Evolutionary conservation across 768 basidiomycete genomes (phyloP).

Genomic region (Termitomyces heimii): DNA sequence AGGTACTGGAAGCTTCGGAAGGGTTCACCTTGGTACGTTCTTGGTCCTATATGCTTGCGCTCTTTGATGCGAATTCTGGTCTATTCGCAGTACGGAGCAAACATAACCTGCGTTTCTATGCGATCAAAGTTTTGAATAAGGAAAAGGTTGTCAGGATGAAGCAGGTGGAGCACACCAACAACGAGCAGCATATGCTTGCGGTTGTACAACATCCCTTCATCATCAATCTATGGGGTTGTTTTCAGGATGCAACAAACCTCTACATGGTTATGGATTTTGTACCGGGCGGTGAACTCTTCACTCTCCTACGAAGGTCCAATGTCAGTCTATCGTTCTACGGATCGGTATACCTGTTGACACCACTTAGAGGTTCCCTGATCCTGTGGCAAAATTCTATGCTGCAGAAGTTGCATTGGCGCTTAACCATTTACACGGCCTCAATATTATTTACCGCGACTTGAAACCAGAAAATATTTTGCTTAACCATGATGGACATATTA

Average conservation of each 20-base stretch:
- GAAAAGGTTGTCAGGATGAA: slow-evolving; percentile 89
- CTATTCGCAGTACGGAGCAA: slow-evolving; percentile 67
- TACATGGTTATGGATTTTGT: slow-evolving; percentile 99
- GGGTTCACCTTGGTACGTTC: slow-evolving; percentile 78
- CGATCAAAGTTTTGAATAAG: slow-evolving; percentile 92
- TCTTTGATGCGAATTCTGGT: slow-evolving; percentile 4
- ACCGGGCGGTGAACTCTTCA: slow-evolving; percentile 95
- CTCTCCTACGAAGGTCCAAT: slow-evolving; percentile 84
- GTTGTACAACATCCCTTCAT: slow-evolving; percentile 89
- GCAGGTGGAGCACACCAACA: slow-evolving; percentile 97
- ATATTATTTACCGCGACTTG: slow-evolving; percentile 95
- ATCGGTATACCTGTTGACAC: slow-evolving; percentile 12
- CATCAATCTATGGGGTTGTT: slow-evolving; percentile 93
- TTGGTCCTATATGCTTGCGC: slow-evolving; percentile 6
- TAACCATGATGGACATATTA: slow-evolving; percentile 93
- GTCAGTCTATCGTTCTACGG: slow-evolving; percentile 36
- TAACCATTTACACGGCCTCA: slow-evolving; percentile 77
- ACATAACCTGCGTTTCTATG: slow-evolving; percentile 94
- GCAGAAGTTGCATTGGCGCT: slow-evolving; percentile 93
- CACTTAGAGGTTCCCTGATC: slow-evolving; percentile 84
- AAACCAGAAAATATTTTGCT: slow-evolving; percentile 97
- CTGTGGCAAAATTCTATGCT: slow-evolving; percentile 96
- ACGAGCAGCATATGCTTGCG: slow-evolving; percentile 84
- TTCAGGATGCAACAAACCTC: slow-evolving; percentile 87
- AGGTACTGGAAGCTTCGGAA: slow-evolving; percentile 95